Evolutionary conservation across 345 rosid species (phyloP).

Genomic region (Balakata baccata): DNA sequence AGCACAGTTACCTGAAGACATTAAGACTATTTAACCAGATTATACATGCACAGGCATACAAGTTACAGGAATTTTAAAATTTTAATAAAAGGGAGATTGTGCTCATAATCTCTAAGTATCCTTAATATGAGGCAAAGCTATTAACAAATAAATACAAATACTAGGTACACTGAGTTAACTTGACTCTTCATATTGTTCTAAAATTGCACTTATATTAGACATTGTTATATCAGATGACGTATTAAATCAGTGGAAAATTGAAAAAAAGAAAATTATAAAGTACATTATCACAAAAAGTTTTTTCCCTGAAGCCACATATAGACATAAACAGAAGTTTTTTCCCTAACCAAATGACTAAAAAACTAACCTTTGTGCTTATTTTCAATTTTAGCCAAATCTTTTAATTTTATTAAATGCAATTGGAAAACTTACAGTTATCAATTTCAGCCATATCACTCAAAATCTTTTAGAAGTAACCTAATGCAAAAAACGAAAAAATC

Average conservation of each 20-base stretch:
- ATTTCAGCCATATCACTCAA: not conserved
- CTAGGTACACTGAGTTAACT: not conserved
- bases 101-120: not conserved
- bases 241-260: not conserved
- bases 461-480: not conserved
- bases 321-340: not conserved
- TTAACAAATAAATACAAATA: not conserved
- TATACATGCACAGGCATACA: not conserved
- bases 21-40: not conserved
- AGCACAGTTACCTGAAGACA: not conserved
- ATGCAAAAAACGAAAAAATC: not conserved
- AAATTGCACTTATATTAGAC: not conserved
- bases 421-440: no score
- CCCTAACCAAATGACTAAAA: not conserved
- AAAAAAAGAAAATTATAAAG: no score
- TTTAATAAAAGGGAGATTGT: not conserved
- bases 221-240: not conserved
- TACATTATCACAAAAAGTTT: no score
- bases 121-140: not conserved
- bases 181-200: constrained; percentile 1
- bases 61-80: not conserved
- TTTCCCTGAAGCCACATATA: not conserved
- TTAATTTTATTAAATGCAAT: no score
- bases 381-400: not conserved
- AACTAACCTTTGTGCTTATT: not conserved